Percentiles rank a stretch among this genome's conserved stretches.
phyloP scores from a whole-genome alignment of 768 basidiomycete genomes.

The Suillus plorans region DNA sequence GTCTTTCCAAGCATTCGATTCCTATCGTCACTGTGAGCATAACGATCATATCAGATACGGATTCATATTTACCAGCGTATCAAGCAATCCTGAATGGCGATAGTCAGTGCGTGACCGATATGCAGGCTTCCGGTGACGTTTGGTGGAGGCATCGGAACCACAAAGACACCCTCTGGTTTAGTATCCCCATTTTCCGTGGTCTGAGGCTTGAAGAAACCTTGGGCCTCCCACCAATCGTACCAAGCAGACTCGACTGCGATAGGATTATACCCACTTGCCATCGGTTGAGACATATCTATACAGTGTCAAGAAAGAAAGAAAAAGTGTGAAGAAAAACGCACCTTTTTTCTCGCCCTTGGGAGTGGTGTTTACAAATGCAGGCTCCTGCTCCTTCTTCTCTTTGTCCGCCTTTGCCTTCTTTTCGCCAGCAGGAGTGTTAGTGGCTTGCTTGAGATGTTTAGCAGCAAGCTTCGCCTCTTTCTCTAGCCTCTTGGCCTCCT shows the following conservation, averaged over 20 bases:
- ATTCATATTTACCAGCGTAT: slow-evolving; percentile 71
- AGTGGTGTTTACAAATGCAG: slow-evolving; percentile 84
- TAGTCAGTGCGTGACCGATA: slow-evolving; percentile 92
- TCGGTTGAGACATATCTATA: slow-evolving; percentile 80
- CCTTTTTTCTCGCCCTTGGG: slow-evolving; percentile 95
- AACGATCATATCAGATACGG: background rate
- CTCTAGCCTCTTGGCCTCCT: slow-evolving; percentile 79
- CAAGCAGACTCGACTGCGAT: slow-evolving; percentile 92
- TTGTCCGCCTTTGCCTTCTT: slow-evolving; percentile 80
- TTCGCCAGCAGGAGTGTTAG: slow-evolving; percentile 42
- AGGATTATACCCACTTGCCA: slow-evolving; percentile 94
- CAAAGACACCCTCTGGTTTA: slow-evolving; percentile 69
- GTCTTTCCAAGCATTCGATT: slow-evolving; percentile 96
- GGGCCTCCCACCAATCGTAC: slow-evolving; percentile 96
- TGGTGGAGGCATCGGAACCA: slow-evolving; percentile 90
- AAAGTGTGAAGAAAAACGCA: slow-evolving; percentile 27
- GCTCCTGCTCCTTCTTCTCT: slow-evolving; percentile 67
- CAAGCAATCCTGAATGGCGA: slow-evolving; percentile 87
- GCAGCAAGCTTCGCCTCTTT: slow-evolving; percentile 79
- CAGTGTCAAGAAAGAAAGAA: slow-evolving; percentile 5
- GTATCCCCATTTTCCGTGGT: slow-evolving; percentile 53
- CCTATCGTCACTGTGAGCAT: slow-evolving; percentile 41
- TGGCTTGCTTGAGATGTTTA: slow-evolving; percentile 47
- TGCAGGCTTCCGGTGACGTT: slow-evolving; percentile 96
- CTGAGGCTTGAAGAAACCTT: slow-evolving; percentile 88